Percentiles rank a stretch among this genome's conserved stretches.
Conservation (phyloP, 139 green algal genomes). For the Pleodorina starrii region DNA sequence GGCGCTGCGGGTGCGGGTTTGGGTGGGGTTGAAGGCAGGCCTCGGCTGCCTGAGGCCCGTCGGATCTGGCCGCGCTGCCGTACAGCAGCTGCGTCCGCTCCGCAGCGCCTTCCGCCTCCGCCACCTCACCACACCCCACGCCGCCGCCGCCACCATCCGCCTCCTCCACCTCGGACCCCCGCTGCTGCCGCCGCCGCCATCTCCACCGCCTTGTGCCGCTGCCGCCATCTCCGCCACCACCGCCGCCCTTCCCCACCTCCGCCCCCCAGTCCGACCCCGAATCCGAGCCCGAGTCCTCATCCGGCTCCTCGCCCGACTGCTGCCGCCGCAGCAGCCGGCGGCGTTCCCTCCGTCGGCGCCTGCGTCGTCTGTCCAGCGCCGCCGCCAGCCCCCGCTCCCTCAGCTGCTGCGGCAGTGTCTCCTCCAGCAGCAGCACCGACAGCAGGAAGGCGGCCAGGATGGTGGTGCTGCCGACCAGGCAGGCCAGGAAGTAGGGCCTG, state of each 20-base stretch:
- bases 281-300: background rate
- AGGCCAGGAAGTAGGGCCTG: constrained; percentile 81
- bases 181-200: background rate
- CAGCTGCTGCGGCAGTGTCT: constrained; percentile 65
- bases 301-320: background rate
- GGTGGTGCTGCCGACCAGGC: constrained; percentile 60
- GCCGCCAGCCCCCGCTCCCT: background rate
- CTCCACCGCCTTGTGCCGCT: background rate
- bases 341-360: background rate
- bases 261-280: background rate
- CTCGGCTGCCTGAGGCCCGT: no score
- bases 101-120: background rate
- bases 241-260: no score
- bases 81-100: background rate
- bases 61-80: background rate
- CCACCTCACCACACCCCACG: background rate
- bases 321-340: constrained; percentile 11
- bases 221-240: background rate
- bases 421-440: constrained; percentile 60
- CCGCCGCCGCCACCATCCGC: background rate
- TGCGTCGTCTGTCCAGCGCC: background rate
- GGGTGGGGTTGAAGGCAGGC: no score
- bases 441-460: constrained; percentile 40
- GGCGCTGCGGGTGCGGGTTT: no score
- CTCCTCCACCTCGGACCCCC: background rate